Evolutionary conservation across 371 early-diverging fungal species (phyloP).

Genomic region (Lichtheimia ornata): DNA sequence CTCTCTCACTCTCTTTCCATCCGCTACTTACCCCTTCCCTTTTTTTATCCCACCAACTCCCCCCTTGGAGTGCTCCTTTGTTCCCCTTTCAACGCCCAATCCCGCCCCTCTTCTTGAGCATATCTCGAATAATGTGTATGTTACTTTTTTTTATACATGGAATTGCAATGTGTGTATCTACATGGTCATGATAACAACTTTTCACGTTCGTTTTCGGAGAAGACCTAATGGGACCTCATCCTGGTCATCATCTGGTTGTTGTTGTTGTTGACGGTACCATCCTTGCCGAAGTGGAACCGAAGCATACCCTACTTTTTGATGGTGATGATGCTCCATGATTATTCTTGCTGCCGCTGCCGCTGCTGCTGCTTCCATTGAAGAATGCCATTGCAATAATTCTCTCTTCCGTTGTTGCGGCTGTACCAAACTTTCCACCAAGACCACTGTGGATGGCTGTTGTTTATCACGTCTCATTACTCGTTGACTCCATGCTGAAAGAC

Average conservation of each 20-base stretch:
- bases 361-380: neutral
- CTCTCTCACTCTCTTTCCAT: too few relatives aligned
- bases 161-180: neutral
- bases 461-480: neutral
- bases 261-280: neutral
- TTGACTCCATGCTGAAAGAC: neutral
- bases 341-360: neutral
- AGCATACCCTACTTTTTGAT: neutral
- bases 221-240: slow-evolving; percentile 10
- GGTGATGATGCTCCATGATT: neutral
- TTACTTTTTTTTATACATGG: slow-evolving; percentile 5
- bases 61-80: neutral
- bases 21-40: neutral
- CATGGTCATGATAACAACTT: too few relatives aligned
- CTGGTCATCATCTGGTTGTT: slow-evolving; percentile 7
- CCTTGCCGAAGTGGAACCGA: slow-evolving; percentile 4
- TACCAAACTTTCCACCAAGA: neutral
- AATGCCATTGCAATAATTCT: neutral
- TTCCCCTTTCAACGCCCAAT: neutral
- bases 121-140: too few relatives aligned
- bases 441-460: neutral
- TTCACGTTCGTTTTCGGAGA: slow-evolving; percentile 2
- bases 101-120: too few relatives aligned
- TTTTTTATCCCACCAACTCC: neutral
- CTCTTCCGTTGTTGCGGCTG: neutral